Evolutionary conservation across 1,284 basidiomycete species (phyloP).

Genomic region (Cerioporus squamosus): DNA sequence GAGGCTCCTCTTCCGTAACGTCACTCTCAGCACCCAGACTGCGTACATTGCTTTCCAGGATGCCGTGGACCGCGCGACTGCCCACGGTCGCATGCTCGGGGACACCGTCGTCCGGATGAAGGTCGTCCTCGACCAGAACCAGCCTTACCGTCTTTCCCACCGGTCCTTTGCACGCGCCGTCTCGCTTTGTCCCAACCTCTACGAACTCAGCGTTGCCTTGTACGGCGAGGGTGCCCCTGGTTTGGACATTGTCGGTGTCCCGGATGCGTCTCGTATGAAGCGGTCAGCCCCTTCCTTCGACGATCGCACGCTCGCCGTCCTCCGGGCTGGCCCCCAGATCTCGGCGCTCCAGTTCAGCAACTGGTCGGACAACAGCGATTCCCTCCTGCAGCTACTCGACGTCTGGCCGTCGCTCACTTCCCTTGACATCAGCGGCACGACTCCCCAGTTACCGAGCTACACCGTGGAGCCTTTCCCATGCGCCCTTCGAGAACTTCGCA

Average conservation of each 20-base stretch:
- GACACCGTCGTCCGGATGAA: slow-evolving; percentile 57
- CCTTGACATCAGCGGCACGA: slow-evolving; percentile 61
- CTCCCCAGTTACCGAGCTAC: slow-evolving; percentile 52
- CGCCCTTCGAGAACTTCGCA: slow-evolving; percentile 53
- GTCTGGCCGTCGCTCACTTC: slow-evolving; percentile 60
- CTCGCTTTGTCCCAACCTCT: slow-evolving; percentile 59
- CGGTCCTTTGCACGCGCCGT: slow-evolving; percentile 61
- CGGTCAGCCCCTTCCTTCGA: slow-evolving; percentile 60
- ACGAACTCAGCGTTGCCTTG: slow-evolving; percentile 56
- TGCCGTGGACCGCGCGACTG: slow-evolving; percentile 51
- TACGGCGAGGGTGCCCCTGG: slow-evolving; percentile 59
- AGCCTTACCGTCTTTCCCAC: slow-evolving; percentile 59
- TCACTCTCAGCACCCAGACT: slow-evolving; percentile 54
- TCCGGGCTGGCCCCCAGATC: slow-evolving; percentile 59
- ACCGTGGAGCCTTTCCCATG: slow-evolving; percentile 49
- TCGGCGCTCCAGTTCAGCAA: slow-evolving; percentile 64
- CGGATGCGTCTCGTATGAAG: slow-evolving; percentile 51
- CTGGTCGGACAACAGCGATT: slow-evolving; percentile 65
- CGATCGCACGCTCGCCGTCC: slow-evolving; percentile 51
- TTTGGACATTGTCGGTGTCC: slow-evolving; percentile 49
- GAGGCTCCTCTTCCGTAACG: slow-evolving; percentile 61
- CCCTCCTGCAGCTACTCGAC: slow-evolving; percentile 63
- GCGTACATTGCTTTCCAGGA: slow-evolving; percentile 57
- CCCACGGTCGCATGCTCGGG: slow-evolving; percentile 52
- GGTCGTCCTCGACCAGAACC: slow-evolving; percentile 66